Base-by-base conservation (phyloP, 257 asterid species). In the Perilla frutescens region DNA sequence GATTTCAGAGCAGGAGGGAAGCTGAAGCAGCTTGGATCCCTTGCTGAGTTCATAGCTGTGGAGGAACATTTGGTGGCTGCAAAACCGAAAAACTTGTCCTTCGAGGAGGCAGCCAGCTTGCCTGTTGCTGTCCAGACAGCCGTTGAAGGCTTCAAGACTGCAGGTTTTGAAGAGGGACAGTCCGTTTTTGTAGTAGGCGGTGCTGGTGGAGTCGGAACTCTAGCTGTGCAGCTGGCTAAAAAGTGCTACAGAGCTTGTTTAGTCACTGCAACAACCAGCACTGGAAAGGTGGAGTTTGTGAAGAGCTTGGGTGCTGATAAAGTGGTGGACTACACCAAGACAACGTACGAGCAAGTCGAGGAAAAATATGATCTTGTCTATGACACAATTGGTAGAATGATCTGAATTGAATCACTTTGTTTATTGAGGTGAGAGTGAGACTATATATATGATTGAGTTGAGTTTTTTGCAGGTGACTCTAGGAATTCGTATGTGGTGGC, bases 331-430 rank as follows among this genome's bases (percentile, higher is more conserved):
- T 89, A 89, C 65, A 89, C 91, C 3, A 72, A 77, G 37, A 74
- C 79, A 6, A 29, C 72, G 3, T 89, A 84, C 36, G 80, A 69
- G 14, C 77, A 80, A 56, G 80, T 89, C 41, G 69, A 57, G 71
- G 91, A 86, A 6, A 86, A 78, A 61, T 89, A 86, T 70, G 93
- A 89, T 83, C 87, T 89, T 34, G 93, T 89, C 32, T 87, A 82
- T 13, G 91, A 87, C 50, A 84, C 89, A 4, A 65, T 87, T 65
- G 96, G 90, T 86, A 80, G 78, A 31, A 4, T 13, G n/a, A 50
- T 43, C 48, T 43, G 10, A 4, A 2, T 43, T 43, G 10, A 4
- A 2, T 43, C 5, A 4, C 44, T 40, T 40, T 7, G 6, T 43
- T 43, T 34, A 34, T 34, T 34, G 0, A 34, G 37, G 37, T 34